Evolutionary conservation across 495 filamentous ascomycete species (phyloP), one percentile per base, ranked within the genome.

Genomic region (Talaromyces borbonicus): DNA sequence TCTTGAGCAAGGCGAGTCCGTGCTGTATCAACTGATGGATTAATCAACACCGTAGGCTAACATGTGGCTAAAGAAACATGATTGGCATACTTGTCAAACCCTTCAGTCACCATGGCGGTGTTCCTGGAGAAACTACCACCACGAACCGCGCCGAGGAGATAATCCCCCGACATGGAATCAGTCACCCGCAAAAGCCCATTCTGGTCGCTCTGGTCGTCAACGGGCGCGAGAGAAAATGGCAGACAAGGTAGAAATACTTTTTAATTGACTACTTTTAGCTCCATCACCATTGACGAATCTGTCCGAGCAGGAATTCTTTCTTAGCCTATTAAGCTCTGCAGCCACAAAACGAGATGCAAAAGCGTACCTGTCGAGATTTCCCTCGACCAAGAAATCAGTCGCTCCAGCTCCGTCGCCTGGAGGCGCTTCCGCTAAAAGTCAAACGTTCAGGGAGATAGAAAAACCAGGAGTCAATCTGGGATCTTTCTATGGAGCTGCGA

Each of bases 261-360:
- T n/a, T n/a, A n/a, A n/a, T n/a, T 8, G 25, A 35, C 18, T 8
- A 35, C 5, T 19, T 24, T 5, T 7, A 29, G 11, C 19, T 8
- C 14, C 7, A 7, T 3, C 12, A 35, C 16, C 9, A 35, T 15
- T 18, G 18, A 12, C 27, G 20, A 24, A 19, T 25, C 24, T 5
- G 20, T n/a, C 25, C 12, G 2, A n/a, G 15, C 11, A 92, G 87
- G 85, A 90, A 62, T 81, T 92, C 51, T 82, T 88, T 52, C 72
- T 90, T 8, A 88, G 85, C 22, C 72, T 95, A 5, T 69, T 96
- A 16, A 82, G 77, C 52, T 86, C 90, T 9, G 84, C 87, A 4
- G 80, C 88, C 1, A 95, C 90, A 1, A 90, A 86, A 61, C 80
- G 90, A 44, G 90, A 96, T 63, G 90, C 89, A 35, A 87, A 83